phyloP scores from a whole-genome alignment of 495 filamentous ascomycete genomes.

The Aspergillus avenaceus region DNA sequence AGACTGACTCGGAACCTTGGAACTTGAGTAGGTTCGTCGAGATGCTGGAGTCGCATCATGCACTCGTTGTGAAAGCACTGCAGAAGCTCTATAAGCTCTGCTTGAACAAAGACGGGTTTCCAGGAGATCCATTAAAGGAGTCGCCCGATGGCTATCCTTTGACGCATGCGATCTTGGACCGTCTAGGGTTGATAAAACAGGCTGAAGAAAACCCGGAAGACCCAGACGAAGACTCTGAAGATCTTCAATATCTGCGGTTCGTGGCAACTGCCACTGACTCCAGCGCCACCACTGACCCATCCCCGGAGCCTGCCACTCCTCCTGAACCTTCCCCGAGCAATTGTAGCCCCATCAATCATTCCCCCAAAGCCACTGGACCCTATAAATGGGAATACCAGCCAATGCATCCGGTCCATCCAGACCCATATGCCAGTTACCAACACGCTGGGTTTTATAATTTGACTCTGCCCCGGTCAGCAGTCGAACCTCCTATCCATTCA shows the following conservation, averaged over 20 bases:
- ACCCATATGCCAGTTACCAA: slow-evolving; percentile 20
- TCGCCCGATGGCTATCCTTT: slow-evolving; percentile 39
- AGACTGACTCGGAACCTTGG: slow-evolving; percentile 1
- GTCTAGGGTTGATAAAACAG: slow-evolving; percentile 45
- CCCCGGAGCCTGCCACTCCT: slow-evolving; percentile 38
- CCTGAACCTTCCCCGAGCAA: slow-evolving; percentile 31
- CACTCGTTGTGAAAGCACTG: slow-evolving; percentile 41
- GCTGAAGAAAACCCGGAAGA: slow-evolving; percentile 42
- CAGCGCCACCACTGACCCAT: slow-evolving; percentile 39
- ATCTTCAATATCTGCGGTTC: slow-evolving; percentile 34
- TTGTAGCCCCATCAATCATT: slow-evolving; percentile 19
- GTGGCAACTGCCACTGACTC: slow-evolving; percentile 39
- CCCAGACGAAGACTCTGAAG: slow-evolving; percentile 35
- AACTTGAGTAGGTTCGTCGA: slow-evolving; percentile 36
- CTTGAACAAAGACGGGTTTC: slow-evolving; percentile 42
- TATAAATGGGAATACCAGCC: slow-evolving; percentile 37
- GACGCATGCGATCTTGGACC: slow-evolving; percentile 45
- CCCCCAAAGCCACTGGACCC: slow-evolving; percentile 11
- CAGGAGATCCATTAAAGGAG: slow-evolving; percentile 42
- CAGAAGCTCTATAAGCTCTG: slow-evolving; percentile 44
- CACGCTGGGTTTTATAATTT: slow-evolving; percentile 24
- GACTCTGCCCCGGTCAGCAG: slow-evolving; percentile 14
- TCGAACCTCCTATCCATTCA: slow-evolving; percentile 15
- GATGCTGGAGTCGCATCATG: slow-evolving; percentile 46
- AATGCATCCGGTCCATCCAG: slow-evolving; percentile 16